Evolutionary conservation across 2,329 filamentous ascomycete species (phyloP).

Genomic region (Westerdykella ornata): DNA sequence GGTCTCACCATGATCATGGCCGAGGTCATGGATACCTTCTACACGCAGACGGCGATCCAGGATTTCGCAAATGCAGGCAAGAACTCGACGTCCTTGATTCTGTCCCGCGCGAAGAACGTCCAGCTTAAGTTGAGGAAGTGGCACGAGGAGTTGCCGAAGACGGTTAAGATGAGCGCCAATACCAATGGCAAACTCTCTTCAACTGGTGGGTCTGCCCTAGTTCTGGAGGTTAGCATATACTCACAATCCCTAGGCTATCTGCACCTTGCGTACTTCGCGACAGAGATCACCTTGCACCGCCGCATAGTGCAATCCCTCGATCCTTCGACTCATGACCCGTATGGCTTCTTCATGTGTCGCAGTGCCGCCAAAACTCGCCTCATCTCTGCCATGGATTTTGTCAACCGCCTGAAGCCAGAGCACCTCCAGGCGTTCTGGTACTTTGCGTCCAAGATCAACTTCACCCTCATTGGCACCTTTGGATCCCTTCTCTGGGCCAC

Average conservation of each 20-base stretch:
- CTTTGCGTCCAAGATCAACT: constrained; percentile 81
- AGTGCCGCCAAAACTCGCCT: constrained; percentile 88
- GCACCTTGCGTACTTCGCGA: constrained; percentile 87
- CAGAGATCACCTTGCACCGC: constrained; percentile 87
- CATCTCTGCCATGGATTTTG: constrained; percentile 95
- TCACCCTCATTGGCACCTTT: constrained; percentile 91
- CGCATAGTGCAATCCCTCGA: constrained; percentile 79
- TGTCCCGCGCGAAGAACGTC: constrained; percentile 72
- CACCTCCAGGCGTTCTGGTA: constrained; percentile 93
- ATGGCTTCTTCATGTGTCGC: constrained; percentile 86
- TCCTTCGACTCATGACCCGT: constrained; percentile 56
- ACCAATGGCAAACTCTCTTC: constrained; percentile 40
- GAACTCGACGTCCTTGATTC: constrained; percentile 64
- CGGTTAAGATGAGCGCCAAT: constrained; percentile 57
- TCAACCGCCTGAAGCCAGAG: constrained; percentile 79
- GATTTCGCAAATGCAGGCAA: constrained; percentile 59
- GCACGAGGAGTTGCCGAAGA: constrained; percentile 62
- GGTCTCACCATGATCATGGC: constrained; percentile 67
- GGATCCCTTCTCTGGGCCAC: constrained; percentile 86
- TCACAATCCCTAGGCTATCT: constrained; percentile 51
- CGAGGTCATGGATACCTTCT: constrained; percentile 77
- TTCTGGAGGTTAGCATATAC: constrained; percentile 1
- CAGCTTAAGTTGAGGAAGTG: constrained; percentile 78
- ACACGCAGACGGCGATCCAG: constrained; percentile 69
- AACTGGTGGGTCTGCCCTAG: constrained; percentile 28